phyloP scores from a whole-genome alignment of 768 basidiomycete species.

The Wakefieldia striispora region DNA sequence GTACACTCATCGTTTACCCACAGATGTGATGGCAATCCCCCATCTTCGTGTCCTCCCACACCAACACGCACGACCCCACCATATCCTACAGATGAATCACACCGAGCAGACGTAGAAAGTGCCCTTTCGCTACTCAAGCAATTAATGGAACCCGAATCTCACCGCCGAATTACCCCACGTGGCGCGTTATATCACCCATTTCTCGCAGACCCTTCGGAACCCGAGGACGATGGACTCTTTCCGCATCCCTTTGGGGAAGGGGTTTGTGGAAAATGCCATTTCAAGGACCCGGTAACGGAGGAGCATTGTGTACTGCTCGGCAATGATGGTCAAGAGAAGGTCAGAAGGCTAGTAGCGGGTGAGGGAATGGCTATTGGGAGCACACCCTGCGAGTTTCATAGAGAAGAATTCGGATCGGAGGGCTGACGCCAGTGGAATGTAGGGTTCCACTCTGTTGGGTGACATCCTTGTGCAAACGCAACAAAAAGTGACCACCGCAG shows the following conservation, averaged over 20 bases:
- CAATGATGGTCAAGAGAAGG: constrained; percentile 34
- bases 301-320: constrained; percentile 49
- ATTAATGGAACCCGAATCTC: constrained; percentile 75
- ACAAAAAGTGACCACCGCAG: constrained; percentile 73
- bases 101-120: constrained; percentile 54
- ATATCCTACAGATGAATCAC: constrained; percentile 36
- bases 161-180: constrained; percentile 72
- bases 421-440: background rate
- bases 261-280: constrained; percentile 61
- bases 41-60: constrained; percentile 22
- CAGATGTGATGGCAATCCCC: constrained; percentile 14
- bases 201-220: constrained; percentile 47
- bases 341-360: constrained; percentile 32
- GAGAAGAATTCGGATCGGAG: constrained; percentile 15
- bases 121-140: constrained; percentile 76
- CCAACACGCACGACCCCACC: constrained; percentile 12
- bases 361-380: constrained; percentile 59
- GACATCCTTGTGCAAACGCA: background rate
- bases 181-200: constrained; percentile 80
- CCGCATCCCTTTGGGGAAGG: constrained; percentile 72
- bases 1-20: constrained; percentile 24
- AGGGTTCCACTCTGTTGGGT: background rate
- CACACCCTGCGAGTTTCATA: constrained; percentile 63
- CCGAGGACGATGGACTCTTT: constrained; percentile 62
- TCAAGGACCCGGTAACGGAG: constrained; percentile 56